phyloP scores from a whole-genome alignment of 2,329 filamentous ascomycete species.

The Colletotrichum sp. region DNA sequence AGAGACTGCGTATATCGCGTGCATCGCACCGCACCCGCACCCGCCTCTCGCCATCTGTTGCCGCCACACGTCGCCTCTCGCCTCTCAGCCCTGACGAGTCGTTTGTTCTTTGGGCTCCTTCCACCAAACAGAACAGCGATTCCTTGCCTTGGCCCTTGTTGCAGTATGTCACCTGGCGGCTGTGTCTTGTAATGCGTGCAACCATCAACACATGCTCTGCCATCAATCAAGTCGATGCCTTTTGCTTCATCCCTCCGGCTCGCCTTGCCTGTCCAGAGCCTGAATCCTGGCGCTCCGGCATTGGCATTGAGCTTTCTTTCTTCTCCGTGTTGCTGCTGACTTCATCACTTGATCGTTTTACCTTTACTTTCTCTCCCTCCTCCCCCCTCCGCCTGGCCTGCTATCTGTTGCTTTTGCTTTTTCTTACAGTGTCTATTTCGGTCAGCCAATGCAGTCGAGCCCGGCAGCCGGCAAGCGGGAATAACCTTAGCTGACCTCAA shows the following conservation, averaged over 20 bases:
- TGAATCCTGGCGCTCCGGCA: not conserved
- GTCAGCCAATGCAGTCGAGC: not conserved
- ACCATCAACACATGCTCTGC: not conserved
- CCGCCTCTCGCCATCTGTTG: not conserved
- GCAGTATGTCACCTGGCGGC: constrained; percentile 2
- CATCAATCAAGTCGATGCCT: not conserved
- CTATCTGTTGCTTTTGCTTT: not conserved
- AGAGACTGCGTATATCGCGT: not conserved
- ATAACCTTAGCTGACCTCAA: constrained; percentile 6
- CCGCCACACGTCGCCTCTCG: not conserved
- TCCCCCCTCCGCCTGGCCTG: not conserved
- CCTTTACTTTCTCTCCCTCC: not conserved
- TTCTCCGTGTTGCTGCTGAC: not conserved
- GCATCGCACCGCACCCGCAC: not conserved
- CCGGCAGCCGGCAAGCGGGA: constrained; percentile 15
- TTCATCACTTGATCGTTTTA: not conserved
- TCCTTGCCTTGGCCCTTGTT: not conserved
- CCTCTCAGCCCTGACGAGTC: not conserved
- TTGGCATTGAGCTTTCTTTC: not conserved
- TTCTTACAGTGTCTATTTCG: not conserved
- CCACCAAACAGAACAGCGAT: not conserved
- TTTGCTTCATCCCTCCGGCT: not conserved
- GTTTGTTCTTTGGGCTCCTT: not conserved
- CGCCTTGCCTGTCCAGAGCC: not conserved
- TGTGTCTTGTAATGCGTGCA: constrained; percentile 8